Conservation (phyloP, 768 basidiomycete genomes). For the Albatrellus ellisii region DNA sequence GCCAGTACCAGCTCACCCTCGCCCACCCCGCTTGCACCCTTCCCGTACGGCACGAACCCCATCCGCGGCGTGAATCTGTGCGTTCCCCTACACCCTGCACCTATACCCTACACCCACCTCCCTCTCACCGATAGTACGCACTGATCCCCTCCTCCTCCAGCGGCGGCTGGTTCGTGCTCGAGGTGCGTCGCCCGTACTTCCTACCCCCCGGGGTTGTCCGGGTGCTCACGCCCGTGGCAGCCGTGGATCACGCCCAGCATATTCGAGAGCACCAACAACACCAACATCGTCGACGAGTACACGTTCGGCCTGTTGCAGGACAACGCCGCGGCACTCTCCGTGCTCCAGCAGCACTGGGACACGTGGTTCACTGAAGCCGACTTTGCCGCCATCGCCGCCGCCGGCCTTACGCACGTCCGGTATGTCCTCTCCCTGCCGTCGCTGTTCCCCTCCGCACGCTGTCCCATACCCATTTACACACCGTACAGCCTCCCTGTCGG, state of each 20-base stretch:
- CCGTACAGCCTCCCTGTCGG: constrained; percentile 59
- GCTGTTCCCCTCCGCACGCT: neutral
- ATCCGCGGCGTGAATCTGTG: constrained; percentile 53
- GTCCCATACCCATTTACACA: no score
- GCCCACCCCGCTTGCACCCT: constrained; percentile 22
- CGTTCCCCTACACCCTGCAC: constrained; percentile 16
- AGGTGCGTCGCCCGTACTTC: constrained; percentile 22
- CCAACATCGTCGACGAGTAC: constrained; percentile 44
- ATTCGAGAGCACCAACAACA: constrained; percentile 48
- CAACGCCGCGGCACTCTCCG: constrained; percentile 25
- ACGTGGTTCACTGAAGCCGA: constrained; percentile 63
- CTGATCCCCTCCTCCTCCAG: constrained; percentile 23
- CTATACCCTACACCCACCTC: neutral
- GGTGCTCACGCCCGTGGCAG: constrained; percentile 19
- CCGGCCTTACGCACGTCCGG: constrained; percentile 65
- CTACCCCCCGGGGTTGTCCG: neutral
- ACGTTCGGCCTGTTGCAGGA: constrained; percentile 45
- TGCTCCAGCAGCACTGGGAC: constrained; percentile 42
- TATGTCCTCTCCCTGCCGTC: constrained; percentile 16
- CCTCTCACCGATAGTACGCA: neutral
- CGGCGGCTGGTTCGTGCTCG: constrained; percentile 53
- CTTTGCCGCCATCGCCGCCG: constrained; percentile 47
- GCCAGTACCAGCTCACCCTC: constrained; percentile 13
- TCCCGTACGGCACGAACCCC: constrained; percentile 26
- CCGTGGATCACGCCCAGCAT: constrained; percentile 75